A percentile compares a stretch with the other conserved stretches of the same genome.
phyloP scores from a whole-genome alignment of 495 filamentous ascomycete species.

The Bacidia gigantensis region DNA sequence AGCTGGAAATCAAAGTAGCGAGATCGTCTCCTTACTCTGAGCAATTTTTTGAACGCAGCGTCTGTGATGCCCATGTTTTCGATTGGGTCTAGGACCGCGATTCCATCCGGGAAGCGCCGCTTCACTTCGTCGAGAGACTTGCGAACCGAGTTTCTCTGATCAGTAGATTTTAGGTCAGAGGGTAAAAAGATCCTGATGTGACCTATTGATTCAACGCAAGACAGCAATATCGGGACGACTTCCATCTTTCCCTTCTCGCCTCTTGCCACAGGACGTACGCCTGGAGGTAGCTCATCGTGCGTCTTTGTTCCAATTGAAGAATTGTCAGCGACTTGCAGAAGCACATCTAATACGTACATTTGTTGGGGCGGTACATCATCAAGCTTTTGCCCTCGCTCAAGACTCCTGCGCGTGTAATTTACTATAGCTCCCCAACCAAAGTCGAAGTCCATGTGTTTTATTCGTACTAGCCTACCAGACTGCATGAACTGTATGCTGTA shows the following conservation, averaged over 20 bases:
- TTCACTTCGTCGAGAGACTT: slow-evolving; percentile 61
- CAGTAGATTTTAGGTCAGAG: slow-evolving; percentile 47
- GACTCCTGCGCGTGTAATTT: slow-evolving; percentile 48
- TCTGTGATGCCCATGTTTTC: slow-evolving; percentile 91
- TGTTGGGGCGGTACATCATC: slow-evolving; percentile 58
- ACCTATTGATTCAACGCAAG: slow-evolving; percentile 63
- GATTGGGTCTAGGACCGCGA: slow-evolving; percentile 78
- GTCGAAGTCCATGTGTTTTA: slow-evolving; percentile 63
- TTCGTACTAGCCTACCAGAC: slow-evolving; percentile 66
- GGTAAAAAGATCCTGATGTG: slow-evolving; percentile 69
- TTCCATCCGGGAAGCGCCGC: slow-evolving; percentile 80
- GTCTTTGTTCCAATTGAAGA: slow-evolving; percentile 43
- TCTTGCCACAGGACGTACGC: slow-evolving; percentile 45
- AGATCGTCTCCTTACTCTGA: slow-evolving; percentile 43
- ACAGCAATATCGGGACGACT: slow-evolving; percentile 74
- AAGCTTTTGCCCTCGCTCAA: slow-evolving; percentile 41
- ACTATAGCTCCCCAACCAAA: slow-evolving; percentile 90
- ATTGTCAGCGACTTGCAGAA: slow-evolving; percentile 51
- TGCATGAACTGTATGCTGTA: slow-evolving; percentile 70
- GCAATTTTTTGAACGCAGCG: slow-evolving; percentile 79
- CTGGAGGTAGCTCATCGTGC: slow-evolving; percentile 46
- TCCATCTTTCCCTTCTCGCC: slow-evolving; percentile 66
- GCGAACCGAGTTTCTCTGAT: slow-evolving; percentile 50
- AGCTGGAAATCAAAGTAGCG: slow-evolving; percentile 3
- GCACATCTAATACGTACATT: slow-evolving; percentile 65